Percentiles rank a stretch among this genome's conserved stretches.
Conservation (phyloP, 768 basidiomycete genomes). For the Termitomyces titanicus region DNA sequence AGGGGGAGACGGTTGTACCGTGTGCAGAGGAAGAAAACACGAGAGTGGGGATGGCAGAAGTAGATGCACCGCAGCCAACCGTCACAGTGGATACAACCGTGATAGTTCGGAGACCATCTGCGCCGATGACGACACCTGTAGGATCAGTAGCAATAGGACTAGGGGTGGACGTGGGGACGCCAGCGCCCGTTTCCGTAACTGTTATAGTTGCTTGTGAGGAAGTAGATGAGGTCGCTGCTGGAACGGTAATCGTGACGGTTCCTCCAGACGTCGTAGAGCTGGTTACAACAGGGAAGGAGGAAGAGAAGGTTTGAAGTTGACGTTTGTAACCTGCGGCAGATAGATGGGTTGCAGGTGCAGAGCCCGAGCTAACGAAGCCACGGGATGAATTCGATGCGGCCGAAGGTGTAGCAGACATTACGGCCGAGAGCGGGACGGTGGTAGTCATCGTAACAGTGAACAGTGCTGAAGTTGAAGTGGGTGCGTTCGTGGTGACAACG, state of each 20-base stretch:
- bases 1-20: background rate
- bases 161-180: background rate
- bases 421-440: conserved; percentile 3
- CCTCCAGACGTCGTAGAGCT: background rate
- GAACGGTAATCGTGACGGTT: background rate
- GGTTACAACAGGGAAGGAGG: background rate
- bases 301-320: conserved; percentile 9
- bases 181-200: background rate
- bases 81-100: conserved; percentile 29
- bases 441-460: conserved; percentile 4
- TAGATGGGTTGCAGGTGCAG: conserved; percentile 3
- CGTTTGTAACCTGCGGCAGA: conserved; percentile 14
- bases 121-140: conserved; percentile 23
- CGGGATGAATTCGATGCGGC: background rate
- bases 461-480: conserved; percentile 3
- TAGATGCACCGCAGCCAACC: conserved; percentile 18
- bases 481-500: background rate
- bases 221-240: background rate
- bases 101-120: conserved; percentile 31
- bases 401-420: conserved; percentile 9
- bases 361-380: background rate
- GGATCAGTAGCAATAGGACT: conserved; percentile 5
- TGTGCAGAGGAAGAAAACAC: background rate
- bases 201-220: background rate
- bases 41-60: conserved; percentile 8